Evolutionary conservation across 2,329 filamentous ascomycete species (phyloP), one percentile per base, ranked within the genome.

Genomic region (Venturia pyrina): DNA sequence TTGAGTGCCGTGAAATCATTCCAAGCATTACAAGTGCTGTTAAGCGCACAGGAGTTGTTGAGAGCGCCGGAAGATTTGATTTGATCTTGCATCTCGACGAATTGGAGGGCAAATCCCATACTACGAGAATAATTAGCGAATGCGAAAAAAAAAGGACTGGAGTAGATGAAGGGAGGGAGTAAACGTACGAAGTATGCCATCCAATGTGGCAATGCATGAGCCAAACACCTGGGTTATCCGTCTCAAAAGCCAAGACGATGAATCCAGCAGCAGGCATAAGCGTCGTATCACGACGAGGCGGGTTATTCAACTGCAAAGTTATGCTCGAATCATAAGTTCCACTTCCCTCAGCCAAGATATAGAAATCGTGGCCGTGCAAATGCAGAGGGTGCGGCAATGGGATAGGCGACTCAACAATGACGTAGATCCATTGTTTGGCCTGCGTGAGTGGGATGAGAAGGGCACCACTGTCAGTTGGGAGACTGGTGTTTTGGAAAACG

Each of bases 121-220:
- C 32, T 46, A 21, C 17, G 19, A 43, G 19, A 6, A n/a, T 7
- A 8, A 17, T 46, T 61, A 60, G 41, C 24, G 19, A 28, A 8
- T 2, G 13, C 40, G 13, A 1, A 4, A 3, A 40, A 1, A 11
- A 21, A 37, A 43, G 17, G 34, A 62, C 17, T 5, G 15, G 15
- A 10, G 24, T 5, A 8, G 40, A 53, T 24, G 37, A 19, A 53
- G 21, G 11, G n/a, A n/a, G 19, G 57, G 8, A 19, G 4, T 28
- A 28, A 59, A 63, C 62, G 56, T 57, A 64, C 48, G 40, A 50
- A 21, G 64, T 59, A 50, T 65, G 63, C 48, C 63, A 77, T 5
- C 72, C 74, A 61, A 77, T 75, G 34, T 77, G 74, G 66, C 75
- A 76, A 67, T 76, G 75, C 71, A 76, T 72, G 5, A 76, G 66